phyloP scores from a whole-genome alignment of 1,284 basidiomycete genomes.

The Neolentinus lepideus region DNA sequence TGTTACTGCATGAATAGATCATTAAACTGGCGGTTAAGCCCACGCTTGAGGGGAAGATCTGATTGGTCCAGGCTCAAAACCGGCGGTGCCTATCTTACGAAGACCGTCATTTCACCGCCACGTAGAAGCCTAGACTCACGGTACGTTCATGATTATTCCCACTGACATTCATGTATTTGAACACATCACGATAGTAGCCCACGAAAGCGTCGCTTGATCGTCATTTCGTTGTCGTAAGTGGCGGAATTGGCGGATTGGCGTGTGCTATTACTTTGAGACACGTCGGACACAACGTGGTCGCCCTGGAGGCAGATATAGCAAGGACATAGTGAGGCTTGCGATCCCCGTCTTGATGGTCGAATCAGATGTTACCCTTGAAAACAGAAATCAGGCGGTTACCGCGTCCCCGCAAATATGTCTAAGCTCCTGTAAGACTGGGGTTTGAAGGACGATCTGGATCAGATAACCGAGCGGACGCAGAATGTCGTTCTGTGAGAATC shows the following conservation, averaged over 20 bases:
- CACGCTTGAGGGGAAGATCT: too few species aligned
- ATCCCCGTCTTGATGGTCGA: not conserved
- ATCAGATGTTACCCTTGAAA: not conserved
- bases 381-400: conserved; percentile 27
- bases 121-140: too few species aligned
- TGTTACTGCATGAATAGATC: too few species aligned
- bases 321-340: not conserved
- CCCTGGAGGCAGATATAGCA: not conserved
- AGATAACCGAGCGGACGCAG: conserved; percentile 11
- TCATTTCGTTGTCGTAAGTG: conserved; percentile 42
- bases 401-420: conserved; percentile 44
- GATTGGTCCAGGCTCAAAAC: too few species aligned
- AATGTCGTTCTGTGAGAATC: not conserved
- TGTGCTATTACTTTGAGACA: not conserved
- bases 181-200: not conserved
- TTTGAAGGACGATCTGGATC: conserved; percentile 23
- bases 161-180: too few species aligned
- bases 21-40: too few species aligned
- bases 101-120: too few species aligned
- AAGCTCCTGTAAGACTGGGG: conserved; percentile 48
- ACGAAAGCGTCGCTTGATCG: conserved; percentile 10
- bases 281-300: not conserved
- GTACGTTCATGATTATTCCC: too few species aligned
- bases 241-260: conserved; percentile 14
- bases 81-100: too few species aligned